phyloP scores from a whole-genome alignment of 1,284 basidiomycete genomes.

The Athelia sp. region DNA sequence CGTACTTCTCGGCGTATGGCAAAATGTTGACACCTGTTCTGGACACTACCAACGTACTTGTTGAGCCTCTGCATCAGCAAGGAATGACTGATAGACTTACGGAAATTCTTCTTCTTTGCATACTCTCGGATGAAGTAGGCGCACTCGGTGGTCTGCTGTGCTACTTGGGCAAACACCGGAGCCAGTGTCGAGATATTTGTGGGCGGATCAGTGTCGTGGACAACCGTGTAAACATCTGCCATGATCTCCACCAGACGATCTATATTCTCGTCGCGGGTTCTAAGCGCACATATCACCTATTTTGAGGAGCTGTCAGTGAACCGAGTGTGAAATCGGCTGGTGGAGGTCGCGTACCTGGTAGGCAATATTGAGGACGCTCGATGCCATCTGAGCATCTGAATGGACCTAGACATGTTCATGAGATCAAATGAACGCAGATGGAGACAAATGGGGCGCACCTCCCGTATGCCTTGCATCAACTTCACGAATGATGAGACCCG shows the following conservation, averaged over 20 bases:
- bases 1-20: slow-evolving; percentile 1
- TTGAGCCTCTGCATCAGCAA: not conserved
- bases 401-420: no score
- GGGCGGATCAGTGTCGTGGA: slow-evolving; percentile 6
- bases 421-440: no score
- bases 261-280: slow-evolving; percentile 6
- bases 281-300: no score
- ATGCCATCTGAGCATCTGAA: no score
- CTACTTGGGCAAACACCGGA: not conserved
- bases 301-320: no score
- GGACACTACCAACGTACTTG: not conserved
- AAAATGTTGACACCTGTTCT: not conserved
- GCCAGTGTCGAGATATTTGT: slow-evolving; percentile 3
- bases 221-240: slow-evolving; percentile 9
- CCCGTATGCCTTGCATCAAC: no score
- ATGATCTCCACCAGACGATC: slow-evolving; percentile 11
- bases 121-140: slow-evolving; percentile 14
- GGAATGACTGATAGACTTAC: slow-evolving; percentile 2
- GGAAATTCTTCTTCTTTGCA: slow-evolving; percentile 1
- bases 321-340: no score
- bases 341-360: no score
- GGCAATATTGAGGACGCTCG: no score
- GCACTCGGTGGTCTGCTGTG: slow-evolving; percentile 13
- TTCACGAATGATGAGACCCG: no score
- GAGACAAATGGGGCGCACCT: no score